Evolutionary conservation across 2,329 filamentous ascomycete species (phyloP), one percentile per base, ranked within the genome.

Genomic region (Ceratocystis cacaofunesta): DNA sequence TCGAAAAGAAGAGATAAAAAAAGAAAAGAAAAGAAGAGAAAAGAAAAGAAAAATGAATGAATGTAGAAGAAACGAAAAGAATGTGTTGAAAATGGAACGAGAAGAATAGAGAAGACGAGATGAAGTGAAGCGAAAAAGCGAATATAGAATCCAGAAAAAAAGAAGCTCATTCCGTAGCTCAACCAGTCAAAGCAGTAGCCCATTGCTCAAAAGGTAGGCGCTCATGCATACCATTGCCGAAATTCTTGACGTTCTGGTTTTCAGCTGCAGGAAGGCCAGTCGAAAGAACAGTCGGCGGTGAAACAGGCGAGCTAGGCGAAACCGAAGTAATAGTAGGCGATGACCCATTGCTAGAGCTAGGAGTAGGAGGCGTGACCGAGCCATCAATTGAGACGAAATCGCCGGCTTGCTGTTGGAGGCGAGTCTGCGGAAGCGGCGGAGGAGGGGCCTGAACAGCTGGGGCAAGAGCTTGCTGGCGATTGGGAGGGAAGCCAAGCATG

Each of bases 281-380:
- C 10, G 66, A 62, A 19, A 68, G 43, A 1, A 62, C 36, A 57
- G 44, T 43, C 32, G 66, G 43, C 19, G 78, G 73, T 63, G 76
- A 72, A 69, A 82, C 79, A 66, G 74, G 71, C 57, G 80, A 75
- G 15, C 78, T 76, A 50, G 79, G 76, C 36, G 80, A 79, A 60
- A 76, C 71, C 61, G 76, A 74, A 62, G 75, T 73, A 60, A 73
- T 74, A 48, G 75, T 74, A 62, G 74, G 75, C 55, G 72, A 73
- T 19, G 75, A 70, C 65, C 65, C 70, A 67, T 66, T 71, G 66
- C 69, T 71, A 66, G 57, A 68, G 67, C 67, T 60, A 44, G 64
- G 71, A 25, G 68, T 70, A 60, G 72, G 69, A 64, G 75, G 73
- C 68, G 73, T 75, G 22, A 66, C 68, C 5, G 68, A 64, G 57